Percentiles rank a stretch among this genome's conserved stretches.
Conservation (phyloP, 2,329 filamentous ascomycete genomes). For the Cytospora chrysosperma region DNA sequence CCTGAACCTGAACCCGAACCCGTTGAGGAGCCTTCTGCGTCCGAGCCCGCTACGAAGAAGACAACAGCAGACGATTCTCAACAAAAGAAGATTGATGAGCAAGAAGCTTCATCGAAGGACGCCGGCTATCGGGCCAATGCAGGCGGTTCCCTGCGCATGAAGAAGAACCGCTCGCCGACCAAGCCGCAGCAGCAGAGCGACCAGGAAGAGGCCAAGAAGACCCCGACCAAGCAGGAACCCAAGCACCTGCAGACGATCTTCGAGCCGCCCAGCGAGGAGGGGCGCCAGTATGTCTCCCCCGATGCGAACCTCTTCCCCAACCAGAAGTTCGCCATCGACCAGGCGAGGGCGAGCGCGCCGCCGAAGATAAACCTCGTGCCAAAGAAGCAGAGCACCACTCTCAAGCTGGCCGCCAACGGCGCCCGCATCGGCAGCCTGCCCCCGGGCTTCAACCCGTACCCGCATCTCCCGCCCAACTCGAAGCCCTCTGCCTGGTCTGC, state of each 20-base stretch:
- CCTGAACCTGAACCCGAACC: not conserved
- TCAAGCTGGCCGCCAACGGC: not conserved
- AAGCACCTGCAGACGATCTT: conserved; percentile 8
- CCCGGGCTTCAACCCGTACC: conserved; percentile 11
- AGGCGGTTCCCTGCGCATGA: conserved; percentile 37
- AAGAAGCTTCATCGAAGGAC: not conserved
- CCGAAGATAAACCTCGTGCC: not conserved
- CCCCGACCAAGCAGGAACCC: not conserved
- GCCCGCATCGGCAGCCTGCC: conserved; percentile 9
- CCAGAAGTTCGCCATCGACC: conserved; percentile 21
- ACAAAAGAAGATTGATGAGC: not conserved
- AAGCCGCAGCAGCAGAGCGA: conserved; percentile 12
- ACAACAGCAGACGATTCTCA: not conserved
- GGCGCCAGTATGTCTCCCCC: conserved; percentile 1
- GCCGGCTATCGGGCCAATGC: conserved; percentile 30
- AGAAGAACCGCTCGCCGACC: conserved; percentile 8
- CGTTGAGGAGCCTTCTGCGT: not conserved
- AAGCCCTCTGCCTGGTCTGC: conserved; percentile 7
- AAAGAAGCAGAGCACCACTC: not conserved
- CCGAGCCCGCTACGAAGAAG: not conserved
- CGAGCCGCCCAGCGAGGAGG: conserved; percentile 4
- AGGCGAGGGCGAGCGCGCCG: conserved; percentile 3
- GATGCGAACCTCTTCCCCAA: conserved; percentile 13
- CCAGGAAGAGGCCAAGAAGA: not conserved
- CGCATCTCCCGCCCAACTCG: conserved; percentile 5